Evolutionary conservation across 2,329 filamentous ascomycete species (phyloP).

Genomic region (Alternaria dauci): DNA sequence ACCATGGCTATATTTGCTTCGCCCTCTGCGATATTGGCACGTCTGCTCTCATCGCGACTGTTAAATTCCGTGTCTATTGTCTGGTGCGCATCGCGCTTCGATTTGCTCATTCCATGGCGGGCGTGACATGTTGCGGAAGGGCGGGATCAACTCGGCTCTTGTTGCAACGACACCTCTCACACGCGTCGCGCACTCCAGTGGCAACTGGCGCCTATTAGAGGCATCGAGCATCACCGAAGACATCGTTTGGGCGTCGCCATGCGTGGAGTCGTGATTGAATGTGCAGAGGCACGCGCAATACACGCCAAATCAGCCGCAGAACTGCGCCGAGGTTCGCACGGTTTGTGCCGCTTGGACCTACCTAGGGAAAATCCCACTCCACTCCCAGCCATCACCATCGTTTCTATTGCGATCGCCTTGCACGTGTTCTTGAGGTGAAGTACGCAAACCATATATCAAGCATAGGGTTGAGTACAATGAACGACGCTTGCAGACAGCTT

Average conservation of each 20-base stretch:
- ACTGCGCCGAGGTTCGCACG: neutral
- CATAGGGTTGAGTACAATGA: neutral
- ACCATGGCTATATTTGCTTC: slow-evolving; percentile 49
- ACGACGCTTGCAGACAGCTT: neutral
- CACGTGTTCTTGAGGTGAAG: neutral
- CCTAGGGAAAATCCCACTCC: neutral
- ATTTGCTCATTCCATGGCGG: neutral
- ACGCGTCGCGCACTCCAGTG: slow-evolving; percentile 18
- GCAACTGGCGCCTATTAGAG: slow-evolving; percentile 4
- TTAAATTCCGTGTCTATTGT: neutral
- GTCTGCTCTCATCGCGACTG: slow-evolving; percentile 11
- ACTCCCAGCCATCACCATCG: neutral
- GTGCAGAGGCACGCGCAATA: neutral
- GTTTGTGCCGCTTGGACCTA: neutral
- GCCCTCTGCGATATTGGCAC: slow-evolving; percentile 9
- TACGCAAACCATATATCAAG: neutral
- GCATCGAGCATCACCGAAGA: neutral
- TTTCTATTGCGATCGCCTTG: neutral
- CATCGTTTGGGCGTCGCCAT: neutral
- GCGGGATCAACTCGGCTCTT: slow-evolving; percentile 19
- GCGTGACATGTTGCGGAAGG: neutral
- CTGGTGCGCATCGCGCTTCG: slow-evolving; percentile 32
- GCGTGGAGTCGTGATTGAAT: neutral
- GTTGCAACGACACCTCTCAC: slow-evolving; percentile 21
- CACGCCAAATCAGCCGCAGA: neutral